Percentiles rank a stretch among this genome's conserved stretches.
These are phyloP conservation scores for Teratosphaeria epicoccoides DNA, from an alignment of 2,329 filamentous ascomycete genomes.

Conservation along the genomic window DNA sequence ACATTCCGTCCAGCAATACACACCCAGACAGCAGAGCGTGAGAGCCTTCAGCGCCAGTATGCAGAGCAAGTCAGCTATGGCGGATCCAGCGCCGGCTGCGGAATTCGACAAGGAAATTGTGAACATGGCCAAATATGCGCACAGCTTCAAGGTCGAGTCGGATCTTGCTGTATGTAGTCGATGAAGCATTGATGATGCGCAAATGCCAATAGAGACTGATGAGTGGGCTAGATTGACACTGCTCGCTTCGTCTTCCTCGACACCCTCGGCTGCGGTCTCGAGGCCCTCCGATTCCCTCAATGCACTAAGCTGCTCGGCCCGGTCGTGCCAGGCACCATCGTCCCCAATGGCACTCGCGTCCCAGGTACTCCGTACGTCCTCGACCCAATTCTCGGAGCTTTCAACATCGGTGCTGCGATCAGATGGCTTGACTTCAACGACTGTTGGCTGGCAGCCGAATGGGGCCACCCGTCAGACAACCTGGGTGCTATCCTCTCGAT, in stretches of 20 bases:
- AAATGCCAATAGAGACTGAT: not conserved
- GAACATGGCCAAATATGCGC: constrained; percentile 91
- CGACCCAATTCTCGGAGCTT: constrained; percentile 88
- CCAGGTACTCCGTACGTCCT: constrained; percentile 88
- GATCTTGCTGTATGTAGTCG: constrained; percentile 69
- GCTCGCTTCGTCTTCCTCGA: constrained; percentile 95
- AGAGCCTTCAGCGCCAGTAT: constrained; percentile 24
- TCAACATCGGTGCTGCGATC: constrained; percentile 99
- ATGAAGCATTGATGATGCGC: not conserved
- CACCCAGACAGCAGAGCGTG: constrained; percentile 6
- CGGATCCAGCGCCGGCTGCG: constrained; percentile 18
- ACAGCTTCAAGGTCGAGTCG: constrained; percentile 81
- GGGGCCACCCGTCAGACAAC: constrained; percentile 98
- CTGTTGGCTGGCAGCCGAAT: constrained; percentile 98
- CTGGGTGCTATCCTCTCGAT: constrained; percentile 92
- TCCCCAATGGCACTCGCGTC: constrained; percentile 85
- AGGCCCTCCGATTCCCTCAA: constrained; percentile 90
- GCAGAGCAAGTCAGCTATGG: constrained; percentile 20
- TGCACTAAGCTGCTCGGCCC: constrained; percentile 92
- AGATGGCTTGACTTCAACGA: constrained; percentile 99
- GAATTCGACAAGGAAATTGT: constrained; percentile 81
- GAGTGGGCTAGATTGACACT: constrained; percentile 65
- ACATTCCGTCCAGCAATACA: constrained; percentile 8
- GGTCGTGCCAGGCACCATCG: constrained; percentile 76
- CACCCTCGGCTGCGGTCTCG: constrained; percentile 90